These are phyloP conservation scores for Trichocladium uniseriatum DNA, from an alignment of 495 filamentous ascomycete species.

Conservation along the genomic window DNA sequence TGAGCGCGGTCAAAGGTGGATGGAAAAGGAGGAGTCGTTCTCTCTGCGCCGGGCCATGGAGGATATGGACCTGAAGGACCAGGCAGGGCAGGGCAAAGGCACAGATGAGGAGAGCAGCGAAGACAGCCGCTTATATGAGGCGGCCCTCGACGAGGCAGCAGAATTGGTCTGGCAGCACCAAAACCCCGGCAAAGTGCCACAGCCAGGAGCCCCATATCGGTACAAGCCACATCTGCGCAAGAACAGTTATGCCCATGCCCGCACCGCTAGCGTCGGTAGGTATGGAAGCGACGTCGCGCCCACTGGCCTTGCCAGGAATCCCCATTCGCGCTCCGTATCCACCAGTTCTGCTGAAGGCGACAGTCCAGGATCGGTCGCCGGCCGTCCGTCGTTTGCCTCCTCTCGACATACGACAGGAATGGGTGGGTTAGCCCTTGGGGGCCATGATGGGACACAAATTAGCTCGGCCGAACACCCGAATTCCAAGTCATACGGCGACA, in stretches of 20 bases:
- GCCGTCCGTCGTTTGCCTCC: constrained; percentile 25
- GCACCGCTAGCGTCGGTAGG: constrained; percentile 49
- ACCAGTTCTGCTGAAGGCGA: constrained; percentile 42
- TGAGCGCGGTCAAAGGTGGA: constrained; percentile 70
- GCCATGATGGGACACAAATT: constrained; percentile 5
- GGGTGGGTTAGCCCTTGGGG: constrained; percentile 15
- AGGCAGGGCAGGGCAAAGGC: constrained; percentile 16
- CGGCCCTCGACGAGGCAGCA: constrained; percentile 77
- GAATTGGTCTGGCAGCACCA: constrained; percentile 81
- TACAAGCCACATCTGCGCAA: constrained; percentile 54
- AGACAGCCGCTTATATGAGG: constrained; percentile 58
- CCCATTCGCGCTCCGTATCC: constrained; percentile 38
- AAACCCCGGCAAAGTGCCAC: constrained; percentile 47
- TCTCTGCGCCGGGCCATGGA: constrained; percentile 72
- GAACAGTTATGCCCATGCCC: constrained; percentile 51
- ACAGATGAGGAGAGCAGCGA: constrained; percentile 38
- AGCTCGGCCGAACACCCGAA: constrained; percentile 17
- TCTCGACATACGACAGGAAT: constrained; percentile 15
- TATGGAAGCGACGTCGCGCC: constrained; percentile 40
- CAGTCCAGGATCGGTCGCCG: constrained; percentile 10
- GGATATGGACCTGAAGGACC: constrained; percentile 47
- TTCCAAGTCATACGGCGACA: constrained; percentile 21
- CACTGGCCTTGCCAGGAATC: constrained; percentile 40
- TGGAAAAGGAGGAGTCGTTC: constrained; percentile 78
- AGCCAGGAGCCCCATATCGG: constrained; percentile 53